phyloP scores from a whole-genome alignment of 2,329 filamentous ascomycete genomes.

The Pseudocercospora vitis region DNA sequence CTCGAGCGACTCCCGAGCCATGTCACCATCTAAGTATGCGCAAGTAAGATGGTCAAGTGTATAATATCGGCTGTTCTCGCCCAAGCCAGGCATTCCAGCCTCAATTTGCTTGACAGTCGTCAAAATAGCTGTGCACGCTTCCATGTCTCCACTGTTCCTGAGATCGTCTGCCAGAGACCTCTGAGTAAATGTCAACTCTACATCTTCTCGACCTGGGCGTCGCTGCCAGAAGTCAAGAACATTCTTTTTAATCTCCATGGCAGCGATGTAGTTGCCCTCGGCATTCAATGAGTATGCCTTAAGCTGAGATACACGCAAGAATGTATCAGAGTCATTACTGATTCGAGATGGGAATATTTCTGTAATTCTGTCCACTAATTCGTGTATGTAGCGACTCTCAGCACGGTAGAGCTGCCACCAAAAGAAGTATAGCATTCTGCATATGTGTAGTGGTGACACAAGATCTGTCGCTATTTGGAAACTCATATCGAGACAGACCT shows the following conservation, averaged over 20 bases:
- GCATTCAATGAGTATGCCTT: too few relatives aligned
- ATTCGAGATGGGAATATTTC: not conserved
- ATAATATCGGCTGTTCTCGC: not conserved
- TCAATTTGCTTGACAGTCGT: too few relatives aligned
- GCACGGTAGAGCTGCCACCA: conserved; percentile 7
- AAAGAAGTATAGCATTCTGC: not conserved
- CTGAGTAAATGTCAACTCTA: too few relatives aligned
- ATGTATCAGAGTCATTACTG: not conserved
- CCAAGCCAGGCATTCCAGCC: too few relatives aligned
- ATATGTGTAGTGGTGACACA: not conserved
- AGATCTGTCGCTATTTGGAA: not conserved
- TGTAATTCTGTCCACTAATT: not conserved
- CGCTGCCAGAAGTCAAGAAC: too few relatives aligned
- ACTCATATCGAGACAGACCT: conserved; percentile 1
- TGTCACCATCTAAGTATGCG: not conserved
- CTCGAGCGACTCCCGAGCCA: not conserved
- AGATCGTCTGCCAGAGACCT: too few relatives aligned
- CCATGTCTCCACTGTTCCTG: too few relatives aligned
- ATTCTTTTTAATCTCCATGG: too few relatives aligned
- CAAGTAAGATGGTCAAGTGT: not conserved
- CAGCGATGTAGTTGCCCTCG: too few relatives aligned
- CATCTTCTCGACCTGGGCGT: too few relatives aligned
- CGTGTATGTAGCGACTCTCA: not conserved
- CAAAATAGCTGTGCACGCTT: too few relatives aligned
- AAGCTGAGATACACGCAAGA: not conserved